A percentile compares a stretch with the other conserved stretches of the same genome.
Conservation (phyloP, 116 monocot genomes). For the Posidonia oceanica region DNA sequence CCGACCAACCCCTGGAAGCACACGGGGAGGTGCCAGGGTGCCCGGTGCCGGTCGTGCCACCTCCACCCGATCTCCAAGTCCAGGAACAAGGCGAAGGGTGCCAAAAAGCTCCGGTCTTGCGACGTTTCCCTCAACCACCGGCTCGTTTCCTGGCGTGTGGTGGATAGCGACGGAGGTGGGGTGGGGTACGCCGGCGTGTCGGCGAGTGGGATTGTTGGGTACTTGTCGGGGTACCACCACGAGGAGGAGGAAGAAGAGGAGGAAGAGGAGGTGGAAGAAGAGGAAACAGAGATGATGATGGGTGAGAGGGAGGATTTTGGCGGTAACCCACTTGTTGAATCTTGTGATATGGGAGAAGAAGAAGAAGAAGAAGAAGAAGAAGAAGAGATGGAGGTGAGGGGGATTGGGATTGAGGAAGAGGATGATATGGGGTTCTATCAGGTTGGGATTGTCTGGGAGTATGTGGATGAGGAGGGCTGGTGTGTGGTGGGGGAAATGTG, state of each 20-base stretch:
- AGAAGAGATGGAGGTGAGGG: constrained; percentile 2
- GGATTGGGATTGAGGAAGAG: constrained; percentile 3
- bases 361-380: constrained; percentile 5
- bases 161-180: not conserved
- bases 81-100: constrained; percentile 31
- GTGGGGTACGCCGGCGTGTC: not conserved
- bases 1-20: not conserved
- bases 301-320: not conserved
- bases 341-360: not conserved
- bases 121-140: constrained; percentile 17
- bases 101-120: constrained; percentile 18
- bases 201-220: constrained; percentile 4
- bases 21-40: not conserved
- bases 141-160: constrained; percentile 24
- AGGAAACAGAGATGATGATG: constrained; percentile 3
- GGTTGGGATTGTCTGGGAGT: constrained; percentile 16
- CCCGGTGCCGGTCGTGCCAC: constrained; percentile 11
- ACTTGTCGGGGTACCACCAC: not conserved
- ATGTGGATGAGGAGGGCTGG: constrained; percentile 29
- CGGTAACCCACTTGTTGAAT: not conserved
- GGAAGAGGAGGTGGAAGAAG: constrained; percentile 12
- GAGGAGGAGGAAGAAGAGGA: constrained; percentile 12
- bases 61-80: constrained; percentile 23
- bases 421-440: constrained; percentile 23
- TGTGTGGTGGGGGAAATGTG: constrained; percentile 20